Evolutionary conservation across 2,329 filamentous ascomycete genomes (phyloP).

Genomic region (Ampelomyces quisqualis): DNA sequence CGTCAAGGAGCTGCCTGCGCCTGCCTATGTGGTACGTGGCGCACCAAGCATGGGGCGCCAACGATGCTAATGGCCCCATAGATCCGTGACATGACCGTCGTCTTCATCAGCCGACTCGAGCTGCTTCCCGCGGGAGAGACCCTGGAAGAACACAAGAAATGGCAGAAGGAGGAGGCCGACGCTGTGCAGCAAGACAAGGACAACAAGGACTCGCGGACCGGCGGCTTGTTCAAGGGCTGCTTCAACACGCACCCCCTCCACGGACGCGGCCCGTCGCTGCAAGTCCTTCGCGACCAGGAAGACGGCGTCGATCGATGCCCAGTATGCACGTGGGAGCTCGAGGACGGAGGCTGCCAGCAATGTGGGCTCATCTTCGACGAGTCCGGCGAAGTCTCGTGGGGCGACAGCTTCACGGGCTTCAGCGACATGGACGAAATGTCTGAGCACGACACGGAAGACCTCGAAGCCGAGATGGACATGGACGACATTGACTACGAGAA

Average conservation of each 20-base stretch:
- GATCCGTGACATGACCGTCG: conserved; percentile 65
- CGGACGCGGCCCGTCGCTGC: conserved; percentile 25
- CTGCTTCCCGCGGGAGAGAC: conserved; percentile 65
- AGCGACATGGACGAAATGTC: conserved; percentile 50
- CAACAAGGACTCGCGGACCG: conserved; percentile 50
- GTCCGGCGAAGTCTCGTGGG: conserved; percentile 46
- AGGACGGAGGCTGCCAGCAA: conserved; percentile 58
- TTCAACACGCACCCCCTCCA: conserved; percentile 47
- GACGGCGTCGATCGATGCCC: conserved; percentile 66
- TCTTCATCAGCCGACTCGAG: conserved; percentile 62
- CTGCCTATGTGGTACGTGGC: conserved; percentile 60
- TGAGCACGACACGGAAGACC: conserved; percentile 44
- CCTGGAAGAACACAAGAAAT: conserved; percentile 59
- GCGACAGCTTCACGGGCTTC: conserved; percentile 45
- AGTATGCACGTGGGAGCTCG: conserved; percentile 62
- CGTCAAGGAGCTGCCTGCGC: conserved; percentile 61
- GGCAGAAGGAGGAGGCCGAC: conserved; percentile 61
- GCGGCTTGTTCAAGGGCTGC: conserved; percentile 64
- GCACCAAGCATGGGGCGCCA: neutral
- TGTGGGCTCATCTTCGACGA: conserved; percentile 57
- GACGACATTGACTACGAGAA: conserved; percentile 40
- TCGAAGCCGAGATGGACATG: conserved; percentile 47
- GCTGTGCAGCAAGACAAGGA: conserved; percentile 62
- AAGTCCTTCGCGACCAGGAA: conserved; percentile 56
- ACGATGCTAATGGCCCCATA: conserved; percentile 27